Evolutionary conservation across 2,329 filamentous ascomycete species (phyloP).

Genomic region (Lachnellula subtilissima): DNA sequence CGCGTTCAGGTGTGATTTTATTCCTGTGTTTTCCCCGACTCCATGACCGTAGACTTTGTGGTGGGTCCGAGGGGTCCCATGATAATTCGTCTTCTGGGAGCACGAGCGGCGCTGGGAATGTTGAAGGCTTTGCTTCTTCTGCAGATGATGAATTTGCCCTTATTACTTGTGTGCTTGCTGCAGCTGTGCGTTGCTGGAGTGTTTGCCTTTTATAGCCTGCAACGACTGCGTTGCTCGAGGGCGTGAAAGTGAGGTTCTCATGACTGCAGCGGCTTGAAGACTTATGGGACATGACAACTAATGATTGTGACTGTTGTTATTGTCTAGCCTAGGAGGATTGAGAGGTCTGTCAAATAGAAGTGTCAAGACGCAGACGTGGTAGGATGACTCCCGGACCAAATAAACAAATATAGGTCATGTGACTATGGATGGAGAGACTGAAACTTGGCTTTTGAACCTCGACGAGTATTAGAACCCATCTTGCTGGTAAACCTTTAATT

Average conservation of each 20-base stretch:
- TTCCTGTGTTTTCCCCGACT: slow-evolving; percentile 17
- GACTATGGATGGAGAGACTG: background rate
- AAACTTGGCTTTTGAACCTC: background rate
- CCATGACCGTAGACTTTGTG: slow-evolving; percentile 25
- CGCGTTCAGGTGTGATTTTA: slow-evolving; percentile 15
- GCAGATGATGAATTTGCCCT: background rate
- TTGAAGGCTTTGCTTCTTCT: background rate
- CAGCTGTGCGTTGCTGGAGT: slow-evolving; percentile 5
- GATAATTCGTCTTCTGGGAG: slow-evolving; percentile 24
- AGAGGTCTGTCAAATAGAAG: background rate
- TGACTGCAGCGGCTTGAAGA: slow-evolving; percentile 3
- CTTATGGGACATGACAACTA: slow-evolving; percentile 1
- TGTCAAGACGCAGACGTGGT: no score
- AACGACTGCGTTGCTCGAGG: slow-evolving; percentile 2
- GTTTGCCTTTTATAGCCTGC: slow-evolving; percentile 8
- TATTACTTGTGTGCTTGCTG: slow-evolving; percentile 1
- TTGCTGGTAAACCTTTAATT: background rate
- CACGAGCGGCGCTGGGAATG: slow-evolving; percentile 24
- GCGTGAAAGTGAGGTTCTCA: slow-evolving; percentile 1
- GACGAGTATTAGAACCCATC: no score
- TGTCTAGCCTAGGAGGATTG: background rate
- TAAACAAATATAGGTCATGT: background rate
- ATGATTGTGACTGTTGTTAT: background rate
- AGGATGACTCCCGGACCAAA: background rate
- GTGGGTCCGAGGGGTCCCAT: slow-evolving; percentile 14